Evolutionary conservation across 2,329 filamentous ascomycete genomes (phyloP).

Genomic region (Diaporthe sp.): DNA sequence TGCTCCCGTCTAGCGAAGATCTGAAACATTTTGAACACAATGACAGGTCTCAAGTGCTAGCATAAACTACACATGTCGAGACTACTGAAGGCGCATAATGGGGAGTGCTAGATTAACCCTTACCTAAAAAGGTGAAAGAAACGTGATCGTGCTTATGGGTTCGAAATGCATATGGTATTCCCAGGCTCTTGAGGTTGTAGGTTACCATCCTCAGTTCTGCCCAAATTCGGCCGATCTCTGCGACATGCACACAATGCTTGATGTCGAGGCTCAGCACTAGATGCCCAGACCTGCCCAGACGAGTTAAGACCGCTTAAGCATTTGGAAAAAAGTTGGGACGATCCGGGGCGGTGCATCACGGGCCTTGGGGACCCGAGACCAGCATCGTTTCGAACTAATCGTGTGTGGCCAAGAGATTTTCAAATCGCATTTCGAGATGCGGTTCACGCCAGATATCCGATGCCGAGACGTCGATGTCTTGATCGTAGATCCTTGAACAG

Average conservation of each 20-base stretch:
- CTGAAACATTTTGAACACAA: background rate
- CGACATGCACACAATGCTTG: background rate
- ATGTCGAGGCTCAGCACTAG: background rate
- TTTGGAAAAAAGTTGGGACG: background rate
- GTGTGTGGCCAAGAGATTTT: background rate
- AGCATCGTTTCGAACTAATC: slow-evolving; percentile 18
- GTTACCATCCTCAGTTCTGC: background rate
- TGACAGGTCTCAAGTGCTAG: background rate
- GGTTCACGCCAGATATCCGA: background rate
- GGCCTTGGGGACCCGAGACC: slow-evolving; percentile 26
- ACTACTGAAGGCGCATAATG: background rate
- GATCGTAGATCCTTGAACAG: background rate
- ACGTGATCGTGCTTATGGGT: background rate
- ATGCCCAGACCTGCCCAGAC: background rate
- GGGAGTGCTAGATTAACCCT: background rate
- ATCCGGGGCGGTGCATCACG: slow-evolving; percentile 7
- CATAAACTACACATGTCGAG: background rate
- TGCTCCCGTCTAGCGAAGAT: background rate
- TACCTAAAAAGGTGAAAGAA: background rate
- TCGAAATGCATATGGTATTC: background rate
- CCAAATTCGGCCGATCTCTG: background rate
- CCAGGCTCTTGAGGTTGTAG: too few species aligned
- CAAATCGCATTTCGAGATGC: slow-evolving; percentile 12
- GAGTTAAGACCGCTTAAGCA: background rate
- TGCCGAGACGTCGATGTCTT: background rate